These are phyloP conservation scores for Tillandsia leiboldiana DNA, from an alignment of 176 grass and related monocot species.

Conservation along the genomic window DNA sequence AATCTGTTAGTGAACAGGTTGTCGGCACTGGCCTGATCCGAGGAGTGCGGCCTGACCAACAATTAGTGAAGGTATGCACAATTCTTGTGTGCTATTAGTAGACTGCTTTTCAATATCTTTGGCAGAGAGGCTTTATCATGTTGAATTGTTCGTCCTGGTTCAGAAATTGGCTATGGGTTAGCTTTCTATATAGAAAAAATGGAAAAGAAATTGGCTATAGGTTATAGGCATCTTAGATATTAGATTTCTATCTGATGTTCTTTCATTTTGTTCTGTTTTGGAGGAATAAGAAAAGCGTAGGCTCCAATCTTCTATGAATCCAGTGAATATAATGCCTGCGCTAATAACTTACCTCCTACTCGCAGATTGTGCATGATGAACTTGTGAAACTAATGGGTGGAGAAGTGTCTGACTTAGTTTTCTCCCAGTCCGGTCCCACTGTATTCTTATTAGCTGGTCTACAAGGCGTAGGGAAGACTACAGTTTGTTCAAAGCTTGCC, in stretches of 20 bases:
- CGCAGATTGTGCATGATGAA: conserved; percentile 80
- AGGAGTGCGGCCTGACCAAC: conserved; percentile 82
- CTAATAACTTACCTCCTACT: conserved; percentile 2
- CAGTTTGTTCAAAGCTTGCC: conserved; percentile 84
- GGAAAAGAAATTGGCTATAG: neutral
- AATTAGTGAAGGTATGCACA: conserved; percentile 78
- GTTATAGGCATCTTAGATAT: too few species aligned
- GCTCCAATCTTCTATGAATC: too few species aligned
- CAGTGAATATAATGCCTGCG: neutral
- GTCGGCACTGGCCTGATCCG: conserved; percentile 58
- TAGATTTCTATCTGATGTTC: too few species aligned
- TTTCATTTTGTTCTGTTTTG: too few species aligned
- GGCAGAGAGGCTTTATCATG: neutral
- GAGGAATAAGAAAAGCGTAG: too few species aligned
- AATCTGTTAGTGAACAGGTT: conserved; percentile 76
- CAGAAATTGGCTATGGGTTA: neutral
- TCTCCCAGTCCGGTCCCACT: conserved; percentile 62
- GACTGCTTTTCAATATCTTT: neutral
- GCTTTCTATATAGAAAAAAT: neutral
- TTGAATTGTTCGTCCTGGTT: neutral
- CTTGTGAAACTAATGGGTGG: conserved; percentile 92
- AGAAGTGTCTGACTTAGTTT: conserved; percentile 78
- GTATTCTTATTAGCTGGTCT: conserved; percentile 78
- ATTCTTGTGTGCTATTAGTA: neutral
- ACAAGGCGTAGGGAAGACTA: conserved; percentile 98